phyloP scores from a whole-genome alignment of 164 flowering plant species.

The Vitis amurensis region DNA sequence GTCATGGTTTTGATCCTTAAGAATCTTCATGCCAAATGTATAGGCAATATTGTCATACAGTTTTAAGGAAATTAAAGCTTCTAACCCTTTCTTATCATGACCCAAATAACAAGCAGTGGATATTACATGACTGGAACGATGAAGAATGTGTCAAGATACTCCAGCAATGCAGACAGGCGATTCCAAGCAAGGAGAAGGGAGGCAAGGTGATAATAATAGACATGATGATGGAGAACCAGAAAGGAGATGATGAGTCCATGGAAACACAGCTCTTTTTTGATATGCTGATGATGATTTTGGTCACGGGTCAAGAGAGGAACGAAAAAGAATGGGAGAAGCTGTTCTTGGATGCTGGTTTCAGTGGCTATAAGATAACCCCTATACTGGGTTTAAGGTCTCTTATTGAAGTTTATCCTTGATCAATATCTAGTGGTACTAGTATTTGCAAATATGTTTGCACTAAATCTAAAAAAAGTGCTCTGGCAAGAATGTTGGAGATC shows the following conservation, averaged over 20 bases:
- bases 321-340: conserved; percentile 25
- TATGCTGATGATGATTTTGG: too few relatives aligned
- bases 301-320: too few relatives aligned
- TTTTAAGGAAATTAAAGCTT: background rate
- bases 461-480: too few relatives aligned
- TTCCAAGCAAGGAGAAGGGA: background rate
- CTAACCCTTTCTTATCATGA: background rate
- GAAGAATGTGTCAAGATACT: conserved; percentile 21
- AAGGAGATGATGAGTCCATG: too few relatives aligned
- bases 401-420: conserved; percentile 28
- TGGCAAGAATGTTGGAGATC: too few relatives aligned
- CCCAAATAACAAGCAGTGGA: conserved; percentile 9
- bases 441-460: too few relatives aligned
- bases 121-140: conserved; percentile 25
- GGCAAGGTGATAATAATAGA: conserved; percentile 33
- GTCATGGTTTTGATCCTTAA: too few relatives aligned
- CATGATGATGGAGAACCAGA: too few relatives aligned
- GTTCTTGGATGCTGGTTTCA: conserved; percentile 21
- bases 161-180: conserved; percentile 14
- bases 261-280: conserved; percentile 21
- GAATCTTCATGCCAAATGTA: too few relatives aligned
- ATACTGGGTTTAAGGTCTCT: conserved; percentile 23
- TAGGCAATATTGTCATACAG: too few relatives aligned
- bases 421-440: background rate
- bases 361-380: conserved; percentile 17